Percentiles rank a stretch among this genome's conserved stretches.
Conservation (phyloP, 164 flowering plant genomes). For the Chimonanthus salicifolius region DNA sequence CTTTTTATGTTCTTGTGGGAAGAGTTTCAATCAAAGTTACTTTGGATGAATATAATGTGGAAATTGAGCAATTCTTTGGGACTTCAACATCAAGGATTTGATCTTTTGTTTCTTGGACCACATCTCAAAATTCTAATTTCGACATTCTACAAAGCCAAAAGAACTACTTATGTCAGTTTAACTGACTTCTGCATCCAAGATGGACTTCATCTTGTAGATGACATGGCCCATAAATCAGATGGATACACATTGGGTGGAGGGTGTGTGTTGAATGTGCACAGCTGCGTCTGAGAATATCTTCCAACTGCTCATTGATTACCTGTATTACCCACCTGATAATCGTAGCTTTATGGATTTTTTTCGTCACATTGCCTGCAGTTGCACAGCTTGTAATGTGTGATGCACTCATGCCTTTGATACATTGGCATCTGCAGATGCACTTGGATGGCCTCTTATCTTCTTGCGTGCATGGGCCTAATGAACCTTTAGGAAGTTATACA, state of each 20-base stretch:
- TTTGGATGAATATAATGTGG: neutral
- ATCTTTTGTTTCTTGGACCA: neutral
- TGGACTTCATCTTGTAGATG: neutral
- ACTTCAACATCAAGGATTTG: neutral
- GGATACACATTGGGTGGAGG: neutral
- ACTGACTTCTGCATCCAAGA: neutral
- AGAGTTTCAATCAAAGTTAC: neutral
- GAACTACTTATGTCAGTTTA: neutral
- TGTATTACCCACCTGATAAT: neutral
- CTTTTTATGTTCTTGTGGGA: neutral
- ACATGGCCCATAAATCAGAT: neutral
- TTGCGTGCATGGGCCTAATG: neutral
- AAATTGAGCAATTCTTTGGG: too few species aligned
- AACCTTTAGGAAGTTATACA: neutral
- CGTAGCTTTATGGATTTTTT: too few species aligned
- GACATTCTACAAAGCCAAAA: neutral
- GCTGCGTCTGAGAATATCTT: neutral
- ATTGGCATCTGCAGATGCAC: neutral
- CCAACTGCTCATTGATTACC: neutral
- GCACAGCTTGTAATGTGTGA: neutral
- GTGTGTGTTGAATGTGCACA: neutral
- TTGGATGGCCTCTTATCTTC: neutral
- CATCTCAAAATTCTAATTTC: neutral
- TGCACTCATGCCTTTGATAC: neutral
- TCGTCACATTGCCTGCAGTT: neutral